Percentiles rank a stretch among this genome's conserved stretches.
Evolutionary conservation across 1,139 yeast genomes (phyloP).

Genomic region (Yamadazyma dendronema): DNA sequence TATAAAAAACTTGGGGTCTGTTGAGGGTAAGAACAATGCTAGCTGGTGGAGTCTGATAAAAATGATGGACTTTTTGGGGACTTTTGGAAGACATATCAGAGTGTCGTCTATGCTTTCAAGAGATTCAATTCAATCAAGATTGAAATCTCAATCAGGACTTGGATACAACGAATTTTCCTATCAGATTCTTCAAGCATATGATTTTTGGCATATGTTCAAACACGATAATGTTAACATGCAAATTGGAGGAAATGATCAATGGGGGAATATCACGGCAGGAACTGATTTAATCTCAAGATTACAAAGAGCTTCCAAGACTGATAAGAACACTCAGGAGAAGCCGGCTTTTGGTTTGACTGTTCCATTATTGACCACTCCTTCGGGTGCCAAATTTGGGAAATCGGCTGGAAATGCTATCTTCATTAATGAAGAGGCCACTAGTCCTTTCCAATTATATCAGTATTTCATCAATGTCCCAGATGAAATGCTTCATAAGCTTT

Average conservation of each 20-base stretch:
- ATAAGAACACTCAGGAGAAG: constrained; percentile 11
- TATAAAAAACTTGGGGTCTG: constrained; percentile 34
- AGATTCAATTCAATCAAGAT: constrained; percentile 78
- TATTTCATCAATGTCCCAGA: constrained; percentile 81
- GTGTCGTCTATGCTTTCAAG: constrained; percentile 86
- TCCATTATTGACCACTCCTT: constrained; percentile 82
- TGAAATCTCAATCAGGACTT: constrained; percentile 68
- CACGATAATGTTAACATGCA: constrained; percentile 64
- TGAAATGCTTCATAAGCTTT: constrained; percentile 64
- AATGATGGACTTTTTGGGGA: constrained; percentile 73
- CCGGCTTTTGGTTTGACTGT: constrained; percentile 78
- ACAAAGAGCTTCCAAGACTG: constrained; percentile 20
- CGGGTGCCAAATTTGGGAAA: constrained; percentile 94
- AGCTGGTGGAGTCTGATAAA: constrained; percentile 84
- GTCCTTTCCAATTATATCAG: constrained; percentile 83
- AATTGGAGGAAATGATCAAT: constrained; percentile 96
- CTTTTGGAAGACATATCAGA: constrained; percentile 77
- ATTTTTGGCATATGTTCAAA: constrained; percentile 78
- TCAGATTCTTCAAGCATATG: constrained; percentile 91
- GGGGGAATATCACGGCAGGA: constrained; percentile 98
- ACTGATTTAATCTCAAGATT: constrained; percentile 78
- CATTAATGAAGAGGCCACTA: constrained; percentile 68
- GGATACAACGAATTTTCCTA: constrained; percentile 94
- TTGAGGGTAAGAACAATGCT: constrained; percentile 58
- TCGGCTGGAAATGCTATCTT: constrained; percentile 97